These are phyloP conservation scores for Saccharomyces uvarum DNA, from an alignment of 1,139 yeast species.

Conservation along the genomic window DNA sequence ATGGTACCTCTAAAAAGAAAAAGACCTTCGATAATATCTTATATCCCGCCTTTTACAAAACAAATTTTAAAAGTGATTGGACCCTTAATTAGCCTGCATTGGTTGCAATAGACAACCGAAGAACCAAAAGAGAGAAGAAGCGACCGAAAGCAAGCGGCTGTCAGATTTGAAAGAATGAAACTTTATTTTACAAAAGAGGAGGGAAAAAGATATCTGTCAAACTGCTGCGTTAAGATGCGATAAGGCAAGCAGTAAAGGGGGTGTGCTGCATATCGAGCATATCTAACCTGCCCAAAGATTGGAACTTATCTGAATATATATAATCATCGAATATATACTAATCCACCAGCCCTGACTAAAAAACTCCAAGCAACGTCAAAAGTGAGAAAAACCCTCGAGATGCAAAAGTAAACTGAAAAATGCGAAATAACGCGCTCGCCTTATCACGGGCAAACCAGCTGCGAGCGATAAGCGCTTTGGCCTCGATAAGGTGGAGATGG, in stretches of 20 bases:
- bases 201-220: background rate
- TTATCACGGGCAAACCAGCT: slow-evolving; percentile 1
- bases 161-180: background rate
- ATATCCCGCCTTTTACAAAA: background rate
- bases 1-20: background rate
- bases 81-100: background rate
- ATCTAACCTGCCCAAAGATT: background rate
- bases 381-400: background rate
- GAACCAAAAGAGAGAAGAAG: background rate
- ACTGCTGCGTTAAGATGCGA: background rate
- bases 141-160: background rate
- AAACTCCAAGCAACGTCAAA: background rate
- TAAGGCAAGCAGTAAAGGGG: background rate
- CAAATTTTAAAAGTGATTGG: background rate
- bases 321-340: background rate
- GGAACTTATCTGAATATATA: background rate
- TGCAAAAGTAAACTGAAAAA: background rate
- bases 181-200: background rate
- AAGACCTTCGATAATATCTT: background rate
- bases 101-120: background rate
- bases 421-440: background rate
- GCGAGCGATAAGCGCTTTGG: background rate
- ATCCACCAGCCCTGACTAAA: background rate
- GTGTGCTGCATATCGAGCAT: background rate
- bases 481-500: background rate